A percentile compares a stretch with the other conserved stretches of the same genome.
Conservation (phyloP, 176 grass and related monocot genomes). For the Guadua angustifolia region DNA sequence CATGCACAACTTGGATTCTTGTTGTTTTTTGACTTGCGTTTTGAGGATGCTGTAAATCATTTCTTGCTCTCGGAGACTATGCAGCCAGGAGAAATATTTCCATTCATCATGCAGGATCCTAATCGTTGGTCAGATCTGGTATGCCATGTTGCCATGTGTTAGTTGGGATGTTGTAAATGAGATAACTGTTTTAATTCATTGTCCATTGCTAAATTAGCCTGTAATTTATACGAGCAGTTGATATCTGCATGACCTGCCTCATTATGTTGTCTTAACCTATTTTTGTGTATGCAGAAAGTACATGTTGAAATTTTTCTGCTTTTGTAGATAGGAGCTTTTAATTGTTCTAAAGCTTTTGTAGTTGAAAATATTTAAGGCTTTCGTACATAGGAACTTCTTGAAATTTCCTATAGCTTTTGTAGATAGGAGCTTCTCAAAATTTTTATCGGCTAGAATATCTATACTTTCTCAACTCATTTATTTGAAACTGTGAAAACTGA, state of each 20-base stretch:
- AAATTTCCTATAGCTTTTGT: neutral
- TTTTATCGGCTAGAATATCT: constrained; percentile 3
- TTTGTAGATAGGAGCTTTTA: neutral
- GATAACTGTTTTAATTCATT: constrained; percentile 9
- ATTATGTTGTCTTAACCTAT: neutral
- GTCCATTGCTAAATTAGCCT: neutral
- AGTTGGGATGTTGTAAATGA: neutral
- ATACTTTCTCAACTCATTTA: constrained; percentile 17
- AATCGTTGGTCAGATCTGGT: constrained; percentile 97
- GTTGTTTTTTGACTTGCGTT: constrained; percentile 86
- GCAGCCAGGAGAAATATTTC: constrained; percentile 93
- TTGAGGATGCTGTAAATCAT: constrained; percentile 88
- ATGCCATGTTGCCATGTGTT: constrained; percentile 32
- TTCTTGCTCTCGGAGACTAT: constrained; percentile 88
- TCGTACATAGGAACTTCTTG: neutral
- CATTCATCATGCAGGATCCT: constrained; percentile 96
- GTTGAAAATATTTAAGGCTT: neutral
- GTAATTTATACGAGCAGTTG: neutral
- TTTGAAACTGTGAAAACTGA: neutral
- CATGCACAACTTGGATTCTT: constrained; percentile 94
- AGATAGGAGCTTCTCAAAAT: neutral
- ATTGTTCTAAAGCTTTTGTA: no score
- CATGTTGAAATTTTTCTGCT: neutral
- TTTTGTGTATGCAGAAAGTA: constrained; percentile 26
- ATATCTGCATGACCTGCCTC: constrained; percentile 3